phyloP scores from a whole-genome alignment of 225 moss, liverwort and hornwort species.

The Bryoerythrophyllum caledonicum region DNA sequence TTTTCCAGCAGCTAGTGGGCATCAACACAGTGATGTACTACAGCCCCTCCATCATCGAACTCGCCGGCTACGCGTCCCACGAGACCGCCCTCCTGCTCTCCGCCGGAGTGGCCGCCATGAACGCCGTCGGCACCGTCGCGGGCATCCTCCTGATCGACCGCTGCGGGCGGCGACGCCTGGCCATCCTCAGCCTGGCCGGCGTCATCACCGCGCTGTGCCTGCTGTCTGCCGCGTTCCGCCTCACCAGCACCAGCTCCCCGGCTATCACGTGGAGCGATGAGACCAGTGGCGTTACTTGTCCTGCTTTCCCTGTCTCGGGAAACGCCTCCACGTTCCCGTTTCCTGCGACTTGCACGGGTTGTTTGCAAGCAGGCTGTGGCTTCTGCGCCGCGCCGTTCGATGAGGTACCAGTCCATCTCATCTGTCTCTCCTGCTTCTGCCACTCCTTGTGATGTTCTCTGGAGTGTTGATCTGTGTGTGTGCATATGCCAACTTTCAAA shows the following conservation, averaged over 20 bases:
- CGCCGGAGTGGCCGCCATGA: constrained; percentile 78
- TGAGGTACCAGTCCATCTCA: constrained; percentile 32
- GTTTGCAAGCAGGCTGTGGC: constrained; percentile 77
- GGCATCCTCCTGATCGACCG: constrained; percentile 90
- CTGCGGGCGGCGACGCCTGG: constrained; percentile 73
- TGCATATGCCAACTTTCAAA: no score
- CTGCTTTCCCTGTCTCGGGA: constrained; percentile 50
- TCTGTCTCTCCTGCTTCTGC: neutral
- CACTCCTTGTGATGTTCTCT: neutral
- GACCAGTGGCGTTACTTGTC: constrained; percentile 46
- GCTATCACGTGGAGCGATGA: constrained; percentile 39
- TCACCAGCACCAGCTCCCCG: constrained; percentile 53
- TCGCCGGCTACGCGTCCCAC: constrained; percentile 84
- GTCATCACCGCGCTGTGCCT: constrained; percentile 64
- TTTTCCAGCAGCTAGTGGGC: constrained; percentile 92
- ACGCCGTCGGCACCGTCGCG: constrained; percentile 75
- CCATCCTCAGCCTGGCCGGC: constrained; percentile 71
- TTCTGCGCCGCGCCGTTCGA: constrained; percentile 68
- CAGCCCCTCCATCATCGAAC: constrained; percentile 85
- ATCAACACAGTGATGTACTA: constrained; percentile 99
- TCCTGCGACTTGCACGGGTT: constrained; percentile 64
- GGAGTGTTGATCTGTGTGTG: no score
- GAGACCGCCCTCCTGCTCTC: constrained; percentile 80
- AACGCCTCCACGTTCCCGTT: constrained; percentile 31
- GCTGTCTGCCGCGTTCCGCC: constrained; percentile 66